phyloP scores from a whole-genome alignment of 805 yeast species.

The Yarrowia sp. region DNA sequence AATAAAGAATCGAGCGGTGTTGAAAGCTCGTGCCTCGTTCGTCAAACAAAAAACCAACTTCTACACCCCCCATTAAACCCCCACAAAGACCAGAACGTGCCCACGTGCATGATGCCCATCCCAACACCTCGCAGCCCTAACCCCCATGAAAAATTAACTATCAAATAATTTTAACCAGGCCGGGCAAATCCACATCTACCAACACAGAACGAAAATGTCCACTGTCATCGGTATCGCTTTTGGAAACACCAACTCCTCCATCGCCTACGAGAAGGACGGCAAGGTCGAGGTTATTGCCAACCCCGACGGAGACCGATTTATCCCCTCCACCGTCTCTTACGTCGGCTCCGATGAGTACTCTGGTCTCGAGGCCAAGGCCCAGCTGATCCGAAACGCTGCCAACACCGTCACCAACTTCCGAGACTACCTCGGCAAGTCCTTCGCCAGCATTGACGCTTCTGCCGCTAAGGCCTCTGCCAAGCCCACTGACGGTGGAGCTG shows the following conservation, averaged over 20 bases:
- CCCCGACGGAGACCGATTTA: conserved; percentile 98
- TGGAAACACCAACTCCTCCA: conserved; percentile 94
- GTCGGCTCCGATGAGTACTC: conserved; percentile 95
- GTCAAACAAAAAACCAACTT: too few species aligned
- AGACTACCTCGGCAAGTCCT: conserved; percentile 80
- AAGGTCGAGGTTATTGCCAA: conserved; percentile 96
- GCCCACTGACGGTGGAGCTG: conserved; percentile 67
- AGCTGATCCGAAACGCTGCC: conserved; percentile 82
- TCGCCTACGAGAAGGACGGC: conserved; percentile 86
- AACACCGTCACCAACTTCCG: conserved; percentile 90
- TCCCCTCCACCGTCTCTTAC: conserved; percentile 88
- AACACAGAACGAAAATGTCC: conserved; percentile 5
- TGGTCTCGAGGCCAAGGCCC: conserved; percentile 93
- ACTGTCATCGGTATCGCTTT: conserved; percentile 89
- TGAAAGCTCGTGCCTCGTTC: too few species aligned
- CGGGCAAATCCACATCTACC: background rate
- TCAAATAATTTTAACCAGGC: conserved; percentile 3
- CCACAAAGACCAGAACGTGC: too few species aligned
- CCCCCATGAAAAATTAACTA: conserved; percentile 18
- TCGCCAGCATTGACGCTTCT: conserved; percentile 65
- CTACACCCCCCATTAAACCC: too few species aligned
- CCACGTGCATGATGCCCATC: conserved; percentile 19
- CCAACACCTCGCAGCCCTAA: conserved; percentile 10
- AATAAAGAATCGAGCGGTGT: too few species aligned
- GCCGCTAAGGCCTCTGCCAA: conserved; percentile 63